These are phyloP conservation scores for Mycena amicta DNA, from an alignment of 768 basidiomycete species.

Conservation along the genomic window DNA sequence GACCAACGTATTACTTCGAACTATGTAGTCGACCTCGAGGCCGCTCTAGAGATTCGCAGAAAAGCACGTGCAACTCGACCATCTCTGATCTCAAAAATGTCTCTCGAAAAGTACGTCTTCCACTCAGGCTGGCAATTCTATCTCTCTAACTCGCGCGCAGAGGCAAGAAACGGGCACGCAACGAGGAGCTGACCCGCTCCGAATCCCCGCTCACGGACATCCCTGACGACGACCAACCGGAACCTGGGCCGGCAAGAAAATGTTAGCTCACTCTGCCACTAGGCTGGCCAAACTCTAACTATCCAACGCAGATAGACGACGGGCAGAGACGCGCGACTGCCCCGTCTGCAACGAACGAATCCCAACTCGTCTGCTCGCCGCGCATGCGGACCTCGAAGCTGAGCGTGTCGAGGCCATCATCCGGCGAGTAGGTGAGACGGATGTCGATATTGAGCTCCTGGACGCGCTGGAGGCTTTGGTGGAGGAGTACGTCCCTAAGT, in stretches of 20 bases:
- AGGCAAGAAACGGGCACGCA: constrained; percentile 53
- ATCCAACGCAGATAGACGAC: constrained; percentile 41
- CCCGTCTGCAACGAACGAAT: constrained; percentile 76
- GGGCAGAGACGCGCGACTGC: constrained; percentile 74
- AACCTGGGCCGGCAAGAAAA: constrained; percentile 48
- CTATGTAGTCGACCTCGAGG: too few relatives aligned
- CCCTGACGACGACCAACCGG: constrained; percentile 28
- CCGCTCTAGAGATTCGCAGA: too few relatives aligned
- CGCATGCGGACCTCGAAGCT: constrained; percentile 66
- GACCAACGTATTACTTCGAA: too few relatives aligned
- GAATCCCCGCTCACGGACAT: constrained; percentile 12
- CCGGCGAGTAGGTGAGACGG: constrained; percentile 60
- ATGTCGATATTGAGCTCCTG: constrained; percentile 54
- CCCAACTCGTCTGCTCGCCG: constrained; percentile 68
- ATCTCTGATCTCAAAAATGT: constrained; percentile 3
- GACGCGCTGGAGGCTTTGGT: constrained; percentile 27
- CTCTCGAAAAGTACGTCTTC: constrained; percentile 36
- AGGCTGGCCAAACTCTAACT: too few relatives aligned
- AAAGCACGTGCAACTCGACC: too few relatives aligned
- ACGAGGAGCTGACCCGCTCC: constrained; percentile 29
- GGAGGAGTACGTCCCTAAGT: constrained; percentile 49
- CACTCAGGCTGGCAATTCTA: too few relatives aligned
- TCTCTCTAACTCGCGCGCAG: constrained; percentile 28
- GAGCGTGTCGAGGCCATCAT: constrained; percentile 73
- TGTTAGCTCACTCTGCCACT: too few relatives aligned